phyloP scores from a whole-genome alignment of 176 grass and related monocot genomes.

The Thinopyrum elongatum region DNA sequence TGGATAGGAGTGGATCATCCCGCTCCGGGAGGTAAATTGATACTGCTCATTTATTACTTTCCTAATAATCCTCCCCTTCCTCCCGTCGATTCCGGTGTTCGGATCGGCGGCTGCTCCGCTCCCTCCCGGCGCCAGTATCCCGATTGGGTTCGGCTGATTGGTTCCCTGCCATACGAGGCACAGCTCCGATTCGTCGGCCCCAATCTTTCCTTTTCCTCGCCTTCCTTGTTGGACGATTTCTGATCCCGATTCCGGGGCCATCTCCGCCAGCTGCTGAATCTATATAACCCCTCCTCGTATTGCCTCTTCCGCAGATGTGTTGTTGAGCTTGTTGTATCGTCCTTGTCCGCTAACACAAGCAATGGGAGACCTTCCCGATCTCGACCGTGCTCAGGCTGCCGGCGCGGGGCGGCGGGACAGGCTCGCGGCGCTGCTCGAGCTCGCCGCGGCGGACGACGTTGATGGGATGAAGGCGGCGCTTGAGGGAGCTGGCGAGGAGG shows the following conservation, averaged over 20 bases:
- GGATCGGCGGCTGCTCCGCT: conserved; percentile 21
- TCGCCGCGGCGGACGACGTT: conserved; percentile 64
- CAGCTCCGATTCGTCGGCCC: not conserved
- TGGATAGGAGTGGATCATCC: conserved; percentile 11
- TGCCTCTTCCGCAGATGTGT: conserved; percentile 28
- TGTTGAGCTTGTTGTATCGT: not conserved
- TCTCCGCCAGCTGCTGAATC: conserved; percentile 22
- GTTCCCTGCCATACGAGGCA: conserved; percentile 23
- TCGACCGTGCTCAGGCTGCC: conserved; percentile 20
- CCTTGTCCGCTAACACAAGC: not conserved
- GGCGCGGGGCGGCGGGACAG: conserved; percentile 29
- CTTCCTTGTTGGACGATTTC: conserved; percentile 22
- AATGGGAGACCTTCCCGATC: conserved; percentile 49
- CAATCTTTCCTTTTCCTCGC: conserved; percentile 18
- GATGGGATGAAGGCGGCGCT: conserved; percentile 31
- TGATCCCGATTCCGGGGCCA: conserved; percentile 50
- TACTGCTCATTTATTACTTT: conserved; percentile 43
- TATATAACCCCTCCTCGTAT: not conserved
- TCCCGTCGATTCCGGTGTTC: conserved; percentile 24
- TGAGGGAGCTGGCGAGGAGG: not conserved
- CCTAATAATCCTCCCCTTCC: conserved; percentile 19
- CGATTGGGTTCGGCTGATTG: conserved; percentile 1
- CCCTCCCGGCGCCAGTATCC: not conserved
- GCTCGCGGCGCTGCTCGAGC: conserved; percentile 60
- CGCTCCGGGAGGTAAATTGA: conserved; percentile 23